These are phyloP conservation scores for Plasmodium vivax DNA, from an alignment of 169 alveolate species.

Conservation along the genomic window DNA sequence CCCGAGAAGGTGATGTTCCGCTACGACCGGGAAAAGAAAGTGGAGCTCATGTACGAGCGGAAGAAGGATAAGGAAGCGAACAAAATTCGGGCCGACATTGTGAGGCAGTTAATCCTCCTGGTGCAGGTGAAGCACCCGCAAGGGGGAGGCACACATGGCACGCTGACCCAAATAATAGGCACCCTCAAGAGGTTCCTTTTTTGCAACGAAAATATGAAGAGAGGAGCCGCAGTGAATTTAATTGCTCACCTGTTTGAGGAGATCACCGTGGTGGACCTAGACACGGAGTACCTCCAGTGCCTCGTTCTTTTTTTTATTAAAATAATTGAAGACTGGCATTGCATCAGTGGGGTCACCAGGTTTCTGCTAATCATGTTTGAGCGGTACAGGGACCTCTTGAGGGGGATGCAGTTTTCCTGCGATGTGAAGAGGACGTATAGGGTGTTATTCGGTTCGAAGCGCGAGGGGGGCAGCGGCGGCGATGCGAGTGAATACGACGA, in stretches of 20 bases:
- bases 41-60: slow-evolving; percentile 44
- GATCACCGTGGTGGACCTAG: not conserved
- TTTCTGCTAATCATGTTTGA: slow-evolving; percentile 38
- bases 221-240: slow-evolving; percentile 51
- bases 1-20: slow-evolving; percentile 62
- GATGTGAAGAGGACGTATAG: slow-evolving; percentile 16
- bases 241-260: slow-evolving; percentile 21
- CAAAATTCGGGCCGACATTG: slow-evolving; percentile 31
- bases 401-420: not conserved
- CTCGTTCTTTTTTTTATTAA: slow-evolving; percentile 23
- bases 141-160: not conserved
- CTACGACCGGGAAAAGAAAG: slow-evolving; percentile 37
- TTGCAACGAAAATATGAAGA: slow-evolving; percentile 58
- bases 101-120: not conserved
- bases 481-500: not conserved
- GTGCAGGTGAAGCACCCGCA: not conserved
- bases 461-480: not conserved
- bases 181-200: not conserved
- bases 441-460: slow-evolving; percentile 3
- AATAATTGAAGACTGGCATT: slow-evolving; percentile 69
- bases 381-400: not conserved
- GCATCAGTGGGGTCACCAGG: slow-evolving; percentile 31
- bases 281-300: not conserved
- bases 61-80: slow-evolving; percentile 57
- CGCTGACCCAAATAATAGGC: slow-evolving; percentile 1